These are phyloP conservation scores for Catharanthus roseus DNA, from an alignment of 257 asterid species.

Conservation along the genomic window DNA sequence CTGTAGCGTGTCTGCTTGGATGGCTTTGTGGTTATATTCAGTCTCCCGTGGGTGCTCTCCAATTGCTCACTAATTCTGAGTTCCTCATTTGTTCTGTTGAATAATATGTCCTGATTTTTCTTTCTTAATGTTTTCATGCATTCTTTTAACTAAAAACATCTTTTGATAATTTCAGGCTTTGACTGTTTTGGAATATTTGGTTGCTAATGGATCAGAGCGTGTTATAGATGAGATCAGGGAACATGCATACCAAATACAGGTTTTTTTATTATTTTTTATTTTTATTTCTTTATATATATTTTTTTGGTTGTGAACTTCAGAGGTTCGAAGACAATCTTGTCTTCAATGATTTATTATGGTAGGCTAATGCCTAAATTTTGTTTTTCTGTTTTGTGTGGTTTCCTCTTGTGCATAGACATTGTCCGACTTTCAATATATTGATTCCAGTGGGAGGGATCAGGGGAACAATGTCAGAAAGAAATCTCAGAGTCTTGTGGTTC, in stretches of 20 bases:
- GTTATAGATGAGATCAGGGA: slow-evolving; percentile 91
- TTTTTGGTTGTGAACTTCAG: slow-evolving; percentile 8
- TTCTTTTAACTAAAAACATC: slow-evolving; percentile 8
- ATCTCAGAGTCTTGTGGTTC: slow-evolving; percentile 84
- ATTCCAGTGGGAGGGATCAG: slow-evolving; percentile 94
- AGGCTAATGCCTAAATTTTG: not conserved
- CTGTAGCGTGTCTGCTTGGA: not conserved
- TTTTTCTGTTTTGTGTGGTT: slow-evolving; percentile 15
- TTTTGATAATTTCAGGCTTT: slow-evolving; percentile 54
- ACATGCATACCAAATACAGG: slow-evolving; percentile 94
- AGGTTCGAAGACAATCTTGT: not conserved
- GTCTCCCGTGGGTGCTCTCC: not conserved
- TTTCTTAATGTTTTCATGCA: slow-evolving; percentile 9
- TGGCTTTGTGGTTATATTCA: slow-evolving; percentile 2
- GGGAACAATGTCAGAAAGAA: slow-evolving; percentile 92
- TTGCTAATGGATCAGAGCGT: slow-evolving; percentile 91
- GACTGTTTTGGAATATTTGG: slow-evolving; percentile 88
- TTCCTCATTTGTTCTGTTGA: not conserved
- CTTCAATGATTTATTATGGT: not conserved
- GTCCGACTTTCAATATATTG: slow-evolving; percentile 90
- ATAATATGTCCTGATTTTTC: not conserved
- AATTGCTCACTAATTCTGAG: not conserved
- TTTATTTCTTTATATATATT: too few relatives aligned
- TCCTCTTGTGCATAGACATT: slow-evolving; percentile 50
- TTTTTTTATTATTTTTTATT: too few relatives aligned